These are phyloP conservation scores for Rosa lucieae DNA, from an alignment of 306 rosid species.

Conservation along the genomic window DNA sequence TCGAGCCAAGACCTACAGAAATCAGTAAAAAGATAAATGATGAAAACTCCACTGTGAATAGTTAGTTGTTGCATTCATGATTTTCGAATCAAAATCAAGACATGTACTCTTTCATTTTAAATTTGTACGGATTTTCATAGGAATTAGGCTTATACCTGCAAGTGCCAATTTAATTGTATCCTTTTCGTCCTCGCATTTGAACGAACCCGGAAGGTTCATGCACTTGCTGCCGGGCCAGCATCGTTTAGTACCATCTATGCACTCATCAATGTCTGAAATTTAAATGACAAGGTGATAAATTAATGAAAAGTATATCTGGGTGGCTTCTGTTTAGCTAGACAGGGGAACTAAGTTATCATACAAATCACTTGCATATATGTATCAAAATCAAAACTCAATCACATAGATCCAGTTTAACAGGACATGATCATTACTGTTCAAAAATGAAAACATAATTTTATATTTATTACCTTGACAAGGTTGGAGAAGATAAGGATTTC, in stretches of 20 bases:
- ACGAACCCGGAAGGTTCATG: background rate
- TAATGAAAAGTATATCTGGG: background rate
- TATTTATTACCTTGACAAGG: slow-evolving; percentile 3
- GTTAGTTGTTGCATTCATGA: background rate
- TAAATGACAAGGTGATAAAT: background rate
- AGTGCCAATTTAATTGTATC: background rate
- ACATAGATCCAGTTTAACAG: background rate
- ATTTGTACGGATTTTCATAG: background rate
- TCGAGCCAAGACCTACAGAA: background rate
- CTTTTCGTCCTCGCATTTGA: background rate
- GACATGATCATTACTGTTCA: background rate
- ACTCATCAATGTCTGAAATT: slow-evolving; percentile 21
- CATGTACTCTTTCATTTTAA: background rate
- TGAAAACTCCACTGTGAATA: background rate
- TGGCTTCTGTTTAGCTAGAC: background rate
- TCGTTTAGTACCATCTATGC: background rate
- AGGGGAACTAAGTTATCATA: background rate
- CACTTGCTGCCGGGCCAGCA: slow-evolving; percentile 6
- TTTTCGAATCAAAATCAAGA: background rate
- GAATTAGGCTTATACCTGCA: background rate
- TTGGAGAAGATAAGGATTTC: slow-evolving; percentile 15
- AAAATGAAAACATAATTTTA: background rate
- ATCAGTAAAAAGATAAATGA: background rate
- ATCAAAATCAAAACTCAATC: background rate
- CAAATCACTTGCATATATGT: background rate